These are phyloP conservation scores for Pilaira anomala DNA, from an alignment of 192 early-diverging fungal genomes.

Conservation along the genomic window DNA sequence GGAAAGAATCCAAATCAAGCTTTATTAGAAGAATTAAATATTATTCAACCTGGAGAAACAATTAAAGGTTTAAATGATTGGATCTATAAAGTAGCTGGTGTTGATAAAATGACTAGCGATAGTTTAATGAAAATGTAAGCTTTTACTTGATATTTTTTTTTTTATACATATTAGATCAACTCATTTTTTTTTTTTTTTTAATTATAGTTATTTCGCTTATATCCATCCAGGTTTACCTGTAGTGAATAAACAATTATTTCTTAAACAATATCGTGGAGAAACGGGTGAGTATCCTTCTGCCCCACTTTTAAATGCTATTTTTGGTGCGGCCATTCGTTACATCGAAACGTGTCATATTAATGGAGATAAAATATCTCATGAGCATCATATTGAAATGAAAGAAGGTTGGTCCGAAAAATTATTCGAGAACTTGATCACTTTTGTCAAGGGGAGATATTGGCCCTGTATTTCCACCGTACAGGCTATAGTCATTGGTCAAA, in stretches of 20 bases:
- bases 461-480: slow-evolving; percentile 32
- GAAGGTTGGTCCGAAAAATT: slow-evolving; percentile 30
- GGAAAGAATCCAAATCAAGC: neutral
- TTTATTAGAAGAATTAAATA: slow-evolving; percentile 19
- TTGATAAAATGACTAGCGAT: slow-evolving; percentile 31
- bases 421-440: slow-evolving; percentile 30
- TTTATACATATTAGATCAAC: neutral
- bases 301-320: slow-evolving; percentile 31
- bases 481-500: slow-evolving; percentile 33
- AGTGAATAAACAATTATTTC: slow-evolving; percentile 61
- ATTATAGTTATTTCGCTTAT: slow-evolving; percentile 55
- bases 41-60: slow-evolving; percentile 23
- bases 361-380: slow-evolving; percentile 18
- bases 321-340: slow-evolving; percentile 31
- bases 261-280: slow-evolving; percentile 39
- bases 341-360: slow-evolving; percentile 27
- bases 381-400: slow-evolving; percentile 22
- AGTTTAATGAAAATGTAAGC: slow-evolving; percentile 33
- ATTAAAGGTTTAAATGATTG: slow-evolving; percentile 33
- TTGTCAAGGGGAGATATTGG: slow-evolving; percentile 23
- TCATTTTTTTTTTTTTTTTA: too few species aligned
- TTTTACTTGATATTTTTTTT: too few species aligned
- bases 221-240: slow-evolving; percentile 72
- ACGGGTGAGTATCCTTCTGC: slow-evolving; percentile 28
- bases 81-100: slow-evolving; percentile 32